Base-by-base conservation (phyloP, 225 moss, liverwort and hornwort genomes). In the Antitrichia curtipendula region DNA sequence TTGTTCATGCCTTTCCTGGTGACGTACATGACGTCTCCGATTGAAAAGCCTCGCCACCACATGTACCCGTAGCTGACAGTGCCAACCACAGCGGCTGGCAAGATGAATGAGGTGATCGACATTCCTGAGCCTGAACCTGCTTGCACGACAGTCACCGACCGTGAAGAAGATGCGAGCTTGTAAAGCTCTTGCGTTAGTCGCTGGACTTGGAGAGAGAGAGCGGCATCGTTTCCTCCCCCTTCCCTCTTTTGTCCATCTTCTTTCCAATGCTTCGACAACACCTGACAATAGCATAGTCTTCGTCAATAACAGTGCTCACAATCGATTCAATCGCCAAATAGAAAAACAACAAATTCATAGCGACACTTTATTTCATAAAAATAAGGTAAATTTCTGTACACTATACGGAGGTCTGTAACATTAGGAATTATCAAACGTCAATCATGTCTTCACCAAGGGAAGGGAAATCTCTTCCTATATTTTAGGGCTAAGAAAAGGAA, bases 1-100 rank as follows among this genome's bases (percentile, higher is more conserved):
- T 89, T 95, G 45, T 86, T 91, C 96, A 98, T 94, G 84, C 95
- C 92, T 41, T 89, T 89, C 90, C 85, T 94, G 25, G 96, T 98
- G 47, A 98, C 98, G 58, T 98, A 98, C 98, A 98, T 98, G 57
- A 96, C 14, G 58, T 96, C 96, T 24, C 95, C 93, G 22, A 96
- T 78, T 36, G 95, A 94, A 90, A 91, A 92, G 31, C 96, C 98
- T 88, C 95, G 89, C 94, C 94, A 95, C 95, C 95, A 93, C 94
- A 98, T 91, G 86, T 96, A 98, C 32, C 96, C 94, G 85, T 95
- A 97, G 40, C 96, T 90, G 36, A 92, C 92, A 43, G 91, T 92
- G 80, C 95, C 98, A 45, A 95, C 85, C 14, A 95, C 92, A 78
- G 95, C 95, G 57, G 93, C 96, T 60, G 98, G 96, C 70, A 98